Evolutionary conservation across 169 alveolate species (phyloP).

Genomic region (Plasmodium cynomolgi): DNA sequence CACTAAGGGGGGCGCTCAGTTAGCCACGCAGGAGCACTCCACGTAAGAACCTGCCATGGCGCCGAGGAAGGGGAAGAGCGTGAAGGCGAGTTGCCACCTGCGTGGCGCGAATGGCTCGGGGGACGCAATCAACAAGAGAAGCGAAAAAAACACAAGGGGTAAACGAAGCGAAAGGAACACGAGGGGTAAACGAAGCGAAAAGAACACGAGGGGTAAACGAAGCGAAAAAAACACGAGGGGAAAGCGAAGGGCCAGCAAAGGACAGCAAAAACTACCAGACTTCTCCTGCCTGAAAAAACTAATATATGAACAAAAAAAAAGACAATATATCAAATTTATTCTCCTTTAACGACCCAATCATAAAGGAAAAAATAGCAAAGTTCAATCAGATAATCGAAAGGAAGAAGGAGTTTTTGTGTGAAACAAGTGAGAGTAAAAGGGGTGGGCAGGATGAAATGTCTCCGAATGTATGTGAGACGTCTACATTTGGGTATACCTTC

Average conservation of each 20-base stretch:
- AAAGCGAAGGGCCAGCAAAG: slow-evolving; percentile 7
- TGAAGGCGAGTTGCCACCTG: background rate
- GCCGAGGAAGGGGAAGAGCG: background rate
- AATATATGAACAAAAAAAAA: slow-evolving; percentile 61
- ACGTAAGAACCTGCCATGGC: background rate
- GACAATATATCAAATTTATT: slow-evolving; percentile 33
- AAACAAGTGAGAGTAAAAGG: background rate
- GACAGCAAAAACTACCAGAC: slow-evolving; percentile 49
- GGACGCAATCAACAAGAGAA: background rate
- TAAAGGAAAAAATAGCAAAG: slow-evolving; percentile 54
- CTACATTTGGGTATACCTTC: slow-evolving; percentile 69
- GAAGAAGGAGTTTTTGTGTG: slow-evolving; percentile 19
- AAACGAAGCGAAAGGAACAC: slow-evolving; percentile 9
- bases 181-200: background rate
- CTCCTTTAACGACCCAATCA: slow-evolving; percentile 56
- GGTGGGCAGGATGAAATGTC: slow-evolving; percentile 25
- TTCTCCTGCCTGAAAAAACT: slow-evolving; percentile 69
- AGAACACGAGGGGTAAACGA: background rate
- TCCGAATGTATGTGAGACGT: slow-evolving; percentile 47
- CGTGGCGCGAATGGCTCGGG: background rate
- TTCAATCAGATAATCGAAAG: slow-evolving; percentile 64
- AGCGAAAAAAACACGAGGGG: background rate
- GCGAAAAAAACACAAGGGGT: background rate
- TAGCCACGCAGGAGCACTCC: background rate
- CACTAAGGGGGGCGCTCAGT: too few relatives aligned